These are phyloP conservation scores for Eucalyptus cloeziana DNA, from an alignment of 345 rosid genomes.

Conservation along the genomic window DNA sequence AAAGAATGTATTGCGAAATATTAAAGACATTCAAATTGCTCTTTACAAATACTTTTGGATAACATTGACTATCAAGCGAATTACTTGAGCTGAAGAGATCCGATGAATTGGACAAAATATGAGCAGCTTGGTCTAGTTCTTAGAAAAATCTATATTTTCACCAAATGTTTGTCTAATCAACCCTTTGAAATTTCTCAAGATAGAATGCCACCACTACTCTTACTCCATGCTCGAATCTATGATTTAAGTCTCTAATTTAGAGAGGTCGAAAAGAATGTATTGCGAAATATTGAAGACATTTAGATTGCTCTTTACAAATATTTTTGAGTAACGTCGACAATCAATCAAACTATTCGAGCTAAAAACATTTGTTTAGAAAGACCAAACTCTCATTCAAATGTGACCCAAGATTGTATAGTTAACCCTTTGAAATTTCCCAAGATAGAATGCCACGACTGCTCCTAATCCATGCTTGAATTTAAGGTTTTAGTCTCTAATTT, in stretches of 20 bases:
- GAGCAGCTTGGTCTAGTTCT: not conserved
- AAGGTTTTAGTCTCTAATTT: not conserved
- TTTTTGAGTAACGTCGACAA: not conserved
- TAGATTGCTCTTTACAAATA: not conserved
- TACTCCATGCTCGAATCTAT: no score
- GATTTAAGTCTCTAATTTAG: not conserved
- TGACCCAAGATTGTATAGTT: not conserved
- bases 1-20: not conserved
- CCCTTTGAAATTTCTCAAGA: no score
- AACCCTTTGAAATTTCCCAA: not conserved
- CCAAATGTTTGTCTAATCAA: not conserved
- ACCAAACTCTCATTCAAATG: not conserved
- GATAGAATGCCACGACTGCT: not conserved
- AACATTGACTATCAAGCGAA: not conserved
- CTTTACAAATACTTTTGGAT: not conserved
- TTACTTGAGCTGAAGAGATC: fast-evolving
- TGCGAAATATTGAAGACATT: not conserved
- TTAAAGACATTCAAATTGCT: not conserved
- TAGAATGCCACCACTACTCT: no score
- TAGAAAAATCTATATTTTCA: not conserved
- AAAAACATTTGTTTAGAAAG: not conserved
- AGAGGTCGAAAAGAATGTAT: not conserved
- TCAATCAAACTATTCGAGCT: not conserved
- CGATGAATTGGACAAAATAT: not conserved
- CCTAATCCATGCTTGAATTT: not conserved